Evolutionary conservation across 345 rosid genomes (phyloP), one percentile per base, ranked within the genome.

Genomic region (Linum lewisii): DNA sequence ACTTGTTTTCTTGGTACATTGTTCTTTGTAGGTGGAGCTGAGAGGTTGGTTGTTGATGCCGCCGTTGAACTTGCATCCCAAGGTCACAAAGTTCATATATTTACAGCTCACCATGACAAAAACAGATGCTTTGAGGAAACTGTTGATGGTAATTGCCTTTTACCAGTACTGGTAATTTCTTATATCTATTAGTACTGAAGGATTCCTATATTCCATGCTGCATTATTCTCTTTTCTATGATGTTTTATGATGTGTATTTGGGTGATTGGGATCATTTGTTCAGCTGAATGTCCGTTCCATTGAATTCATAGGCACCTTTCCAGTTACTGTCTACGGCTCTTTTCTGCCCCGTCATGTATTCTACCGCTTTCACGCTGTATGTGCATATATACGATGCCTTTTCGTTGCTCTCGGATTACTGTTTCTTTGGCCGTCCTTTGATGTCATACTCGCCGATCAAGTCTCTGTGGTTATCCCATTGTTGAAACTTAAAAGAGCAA

Each of bases 111-210:
- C 79, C 95, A 84, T 69, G 97, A 92, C 56, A 81, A 71, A 69
- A 79, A 64, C 63, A 75, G 90, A 60, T 92, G 96, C 69, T 88
- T 92, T 72, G 98, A 92, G 81, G 97, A 92, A 84, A 86, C 95
- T 60, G 70, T 87, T 54, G 70, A 82, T 0, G 95, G 95, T 82
- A 60, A 69, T 71, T 63, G 53, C 26, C 29, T 8, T 37, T 25
- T 57, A 15, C 37, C 32, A 2, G 51, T 36, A 7, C 21, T 3
- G n/a, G n/a, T n/a, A n/a, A n/a, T n/a, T n/a, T n/a, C n/a, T n/a
- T n/a, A n/a, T n/a, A n/a, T n/a, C n/a, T n/a, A n/a, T 20, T 23
- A 36, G 20, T 24, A 34, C 38, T 34, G 0, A 5, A 0, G 5
- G 38, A 1, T 11, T 34, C 10, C 38, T 34, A 34, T 11, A 5